A percentile compares a stretch with the other conserved stretches of the same genome.
These are phyloP conservation scores for Drosera capensis DNA, from an alignment of 148 eudicot genomes.

Conservation along the genomic window DNA sequence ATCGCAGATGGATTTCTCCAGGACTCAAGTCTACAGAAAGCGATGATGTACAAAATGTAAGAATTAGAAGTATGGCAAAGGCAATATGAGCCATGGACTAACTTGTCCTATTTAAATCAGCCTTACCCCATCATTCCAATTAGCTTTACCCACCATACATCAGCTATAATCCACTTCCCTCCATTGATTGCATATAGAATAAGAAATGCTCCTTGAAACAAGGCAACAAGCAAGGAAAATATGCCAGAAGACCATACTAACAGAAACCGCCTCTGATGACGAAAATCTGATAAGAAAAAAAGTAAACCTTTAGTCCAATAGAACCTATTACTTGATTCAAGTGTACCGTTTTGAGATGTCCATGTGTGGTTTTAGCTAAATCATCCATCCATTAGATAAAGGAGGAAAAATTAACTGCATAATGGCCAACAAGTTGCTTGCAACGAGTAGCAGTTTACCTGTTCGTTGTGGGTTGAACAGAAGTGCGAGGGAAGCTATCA, in stretches of 20 bases:
- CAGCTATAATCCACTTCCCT: slow-evolving; percentile 34
- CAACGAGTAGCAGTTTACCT: slow-evolving; percentile 27
- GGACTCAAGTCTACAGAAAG: slow-evolving; percentile 39
- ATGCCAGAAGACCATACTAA: slow-evolving; percentile 50
- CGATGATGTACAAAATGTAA: slow-evolving; percentile 8
- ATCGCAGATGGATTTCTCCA: slow-evolving; percentile 50
- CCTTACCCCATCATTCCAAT: slow-evolving; percentile 69
- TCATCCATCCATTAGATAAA: background rate
- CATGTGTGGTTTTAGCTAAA: background rate
- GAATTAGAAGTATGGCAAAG: background rate
- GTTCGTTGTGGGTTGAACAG: slow-evolving; percentile 45
- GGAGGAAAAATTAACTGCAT: background rate
- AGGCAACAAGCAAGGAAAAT: slow-evolving; percentile 52
- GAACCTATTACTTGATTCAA: background rate
- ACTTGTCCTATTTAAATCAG: background rate
- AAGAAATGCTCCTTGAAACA: slow-evolving; percentile 40
- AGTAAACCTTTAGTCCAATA: background rate
- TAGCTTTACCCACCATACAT: slow-evolving; percentile 62
- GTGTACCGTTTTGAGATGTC: background rate
- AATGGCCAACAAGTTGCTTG: background rate
- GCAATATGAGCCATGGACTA: background rate
- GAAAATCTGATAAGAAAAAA: slow-evolving; percentile 37
- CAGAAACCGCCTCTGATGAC: slow-evolving; percentile 23
- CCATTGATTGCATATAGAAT: slow-evolving; percentile 34
- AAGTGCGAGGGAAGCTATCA: slow-evolving; percentile 59